These are phyloP conservation scores for Ormosia emarginata DNA, from an alignment of 306 rosid species.

Conservation along the genomic window DNA sequence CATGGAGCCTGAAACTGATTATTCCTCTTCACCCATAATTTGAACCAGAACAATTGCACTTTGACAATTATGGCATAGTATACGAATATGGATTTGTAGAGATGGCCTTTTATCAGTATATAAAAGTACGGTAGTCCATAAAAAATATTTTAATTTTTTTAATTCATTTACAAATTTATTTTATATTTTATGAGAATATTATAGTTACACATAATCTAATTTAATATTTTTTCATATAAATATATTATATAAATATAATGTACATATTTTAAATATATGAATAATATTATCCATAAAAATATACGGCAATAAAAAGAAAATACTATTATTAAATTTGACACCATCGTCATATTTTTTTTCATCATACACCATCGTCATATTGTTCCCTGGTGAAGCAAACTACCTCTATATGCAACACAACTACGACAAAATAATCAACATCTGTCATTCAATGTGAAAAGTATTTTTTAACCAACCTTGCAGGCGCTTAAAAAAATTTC, in stretches of 20 bases:
- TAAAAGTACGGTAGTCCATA: too few relatives aligned
- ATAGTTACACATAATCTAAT: too few relatives aligned
- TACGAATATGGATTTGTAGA: background rate
- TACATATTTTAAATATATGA: too few relatives aligned
- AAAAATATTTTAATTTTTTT: too few relatives aligned
- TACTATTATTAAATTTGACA: background rate
- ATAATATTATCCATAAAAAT: too few relatives aligned
- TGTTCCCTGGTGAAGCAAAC: background rate
- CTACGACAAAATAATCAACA: constrained; percentile 5
- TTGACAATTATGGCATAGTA: background rate
- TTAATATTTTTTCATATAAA: too few relatives aligned
- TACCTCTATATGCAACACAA: background rate
- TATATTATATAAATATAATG: too few relatives aligned
- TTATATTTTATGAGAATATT: too few relatives aligned
- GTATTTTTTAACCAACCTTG: background rate
- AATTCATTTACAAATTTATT: too few relatives aligned
- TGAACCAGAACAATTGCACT: background rate
- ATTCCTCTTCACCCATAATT: background rate
- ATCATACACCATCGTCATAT: background rate
- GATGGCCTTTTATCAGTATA: background rate
- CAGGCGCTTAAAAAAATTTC: background rate
- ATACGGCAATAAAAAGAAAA: background rate
- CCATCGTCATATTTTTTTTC: too few relatives aligned
- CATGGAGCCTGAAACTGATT: background rate
- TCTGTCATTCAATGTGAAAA: background rate